phyloP scores from a whole-genome alignment of 1,284 basidiomycete species.

The Malassezia slooffiae region DNA sequence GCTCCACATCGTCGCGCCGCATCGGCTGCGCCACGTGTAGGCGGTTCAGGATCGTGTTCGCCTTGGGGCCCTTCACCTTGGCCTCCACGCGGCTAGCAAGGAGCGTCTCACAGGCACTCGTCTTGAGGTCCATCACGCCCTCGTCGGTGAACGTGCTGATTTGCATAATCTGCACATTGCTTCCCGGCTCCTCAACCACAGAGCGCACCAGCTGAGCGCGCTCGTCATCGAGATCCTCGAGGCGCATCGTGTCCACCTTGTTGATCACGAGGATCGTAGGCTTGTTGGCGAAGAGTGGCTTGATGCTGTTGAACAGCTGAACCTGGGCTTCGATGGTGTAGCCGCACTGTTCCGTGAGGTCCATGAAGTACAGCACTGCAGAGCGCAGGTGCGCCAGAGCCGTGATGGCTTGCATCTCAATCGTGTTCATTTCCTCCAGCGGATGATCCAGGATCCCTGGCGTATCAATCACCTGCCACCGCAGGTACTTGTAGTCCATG shows the following conservation, averaged over 20 bases:
- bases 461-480: constrained; percentile 46
- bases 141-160: constrained; percentile 46
- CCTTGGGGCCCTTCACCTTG: constrained; percentile 42
- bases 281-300: constrained; percentile 46
- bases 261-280: constrained; percentile 45
- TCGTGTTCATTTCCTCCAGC: constrained; percentile 47
- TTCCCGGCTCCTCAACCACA: constrained; percentile 33
- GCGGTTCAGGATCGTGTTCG: constrained; percentile 41
- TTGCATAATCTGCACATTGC: constrained; percentile 37
- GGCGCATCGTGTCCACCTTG: constrained; percentile 38
- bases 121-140: constrained; percentile 42
- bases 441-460: constrained; percentile 46
- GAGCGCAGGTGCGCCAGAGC: constrained; percentile 44
- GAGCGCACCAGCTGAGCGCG: constrained; percentile 32
- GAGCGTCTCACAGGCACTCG: constrained; percentile 41
- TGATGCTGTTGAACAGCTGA: constrained; percentile 46
- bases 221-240: constrained; percentile 34
- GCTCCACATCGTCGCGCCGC: constrained; percentile 36
- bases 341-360: constrained; percentile 45
- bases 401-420: constrained; percentile 47
- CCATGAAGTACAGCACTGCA: constrained; percentile 46
- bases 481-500: constrained; percentile 47
- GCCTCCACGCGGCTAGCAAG: constrained; percentile 39
- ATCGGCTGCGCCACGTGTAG: constrained; percentile 42
- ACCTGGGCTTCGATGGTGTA: constrained; percentile 46